Evolutionary conservation across 192 early-diverging fungal species (phyloP), one percentile per base, ranked within the genome.

Genomic region (Mortierella alpina): DNA sequence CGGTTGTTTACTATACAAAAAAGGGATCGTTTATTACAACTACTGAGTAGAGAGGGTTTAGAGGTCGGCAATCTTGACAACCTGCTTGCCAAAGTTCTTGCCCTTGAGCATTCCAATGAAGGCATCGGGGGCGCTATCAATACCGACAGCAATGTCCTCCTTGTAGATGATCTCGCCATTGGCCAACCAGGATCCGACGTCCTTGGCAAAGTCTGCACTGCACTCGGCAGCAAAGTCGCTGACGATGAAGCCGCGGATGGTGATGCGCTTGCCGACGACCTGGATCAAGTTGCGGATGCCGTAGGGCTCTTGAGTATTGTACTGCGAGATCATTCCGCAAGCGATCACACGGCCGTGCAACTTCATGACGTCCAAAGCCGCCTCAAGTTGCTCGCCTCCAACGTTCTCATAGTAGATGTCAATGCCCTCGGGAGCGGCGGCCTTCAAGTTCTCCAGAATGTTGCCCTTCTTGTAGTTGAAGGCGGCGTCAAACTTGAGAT

Each of bases 391-490:
- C 76, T 91, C 89, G 51, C 94, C 95, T 46, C 77, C 95, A 46
- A 95, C 93, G 52, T 93, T 93, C 66, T 95, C 94, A 84, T 89
- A 96, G 81, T 95, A 95, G 52, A 95, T 89, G 72, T 96, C 94
- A 61, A 96, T 89, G 40, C 95, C 95, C 22, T 94, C 83, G 45
- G 77, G 95, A 91, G 62, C 89, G 86, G 20, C 82, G 63, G 75
- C 89, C 65, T 59, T 66, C 74, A 63, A 93, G 88, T 42, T 87
- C 14, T 78, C 71, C 65, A 83, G 59, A 11, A 79, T 72, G 39
- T 71, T 85, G 17, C 85, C 88, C 15, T 87, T 93, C 70, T 95
- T 96, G 91, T 96, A 96, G 85, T 96, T 96, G 85, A 96, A 92
- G 10, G 87, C 95, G 0, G 83, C 91, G 75, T 96, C 93, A 59